These are phyloP conservation scores for Sechiopsis laciniata DNA, from an alignment of 306 rosid genomes.

Conservation along the genomic window DNA sequence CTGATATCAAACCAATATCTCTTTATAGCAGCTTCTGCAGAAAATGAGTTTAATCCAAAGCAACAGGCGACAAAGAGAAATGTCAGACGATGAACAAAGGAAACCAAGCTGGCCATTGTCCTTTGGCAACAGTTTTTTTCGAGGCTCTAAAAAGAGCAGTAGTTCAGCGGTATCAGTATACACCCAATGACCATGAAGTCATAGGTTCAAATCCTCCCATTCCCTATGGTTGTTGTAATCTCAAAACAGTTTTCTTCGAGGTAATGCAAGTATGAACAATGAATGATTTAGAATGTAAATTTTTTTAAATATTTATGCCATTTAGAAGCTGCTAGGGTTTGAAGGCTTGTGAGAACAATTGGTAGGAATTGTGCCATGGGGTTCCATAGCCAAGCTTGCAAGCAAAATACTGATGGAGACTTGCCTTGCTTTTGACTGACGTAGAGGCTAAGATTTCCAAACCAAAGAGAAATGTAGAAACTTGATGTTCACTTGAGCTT, in stretches of 20 bases:
- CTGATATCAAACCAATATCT: constrained; percentile 72
- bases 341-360: constrained; percentile 19
- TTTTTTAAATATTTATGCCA: constrained; percentile 21
- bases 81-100: constrained; percentile 20
- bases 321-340: not conserved
- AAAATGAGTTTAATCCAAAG: constrained; percentile 40
- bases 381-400: constrained; percentile 41
- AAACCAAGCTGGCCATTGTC: constrained; percentile 32
- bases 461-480: not conserved
- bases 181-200: too few relatives aligned
- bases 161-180: too few relatives aligned
- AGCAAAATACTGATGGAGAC: constrained; percentile 64
- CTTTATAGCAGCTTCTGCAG: constrained; percentile 64
- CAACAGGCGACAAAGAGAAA: constrained; percentile 30
- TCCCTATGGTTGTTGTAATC: too few relatives aligned
- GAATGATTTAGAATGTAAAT: too few relatives aligned
- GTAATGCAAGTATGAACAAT: constrained; percentile 7
- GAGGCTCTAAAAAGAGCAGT: too few relatives aligned
- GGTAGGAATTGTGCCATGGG: constrained; percentile 31
- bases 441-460: constrained; percentile 55
- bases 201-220: too few relatives aligned
- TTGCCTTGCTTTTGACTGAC: constrained; percentile 41
- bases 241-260: not conserved
- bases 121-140: not conserved
- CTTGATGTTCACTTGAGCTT: constrained; percentile 1